Base-by-base conservation (phyloP, 768 basidiomycete species). In the Lactarius sanguifluus region DNA sequence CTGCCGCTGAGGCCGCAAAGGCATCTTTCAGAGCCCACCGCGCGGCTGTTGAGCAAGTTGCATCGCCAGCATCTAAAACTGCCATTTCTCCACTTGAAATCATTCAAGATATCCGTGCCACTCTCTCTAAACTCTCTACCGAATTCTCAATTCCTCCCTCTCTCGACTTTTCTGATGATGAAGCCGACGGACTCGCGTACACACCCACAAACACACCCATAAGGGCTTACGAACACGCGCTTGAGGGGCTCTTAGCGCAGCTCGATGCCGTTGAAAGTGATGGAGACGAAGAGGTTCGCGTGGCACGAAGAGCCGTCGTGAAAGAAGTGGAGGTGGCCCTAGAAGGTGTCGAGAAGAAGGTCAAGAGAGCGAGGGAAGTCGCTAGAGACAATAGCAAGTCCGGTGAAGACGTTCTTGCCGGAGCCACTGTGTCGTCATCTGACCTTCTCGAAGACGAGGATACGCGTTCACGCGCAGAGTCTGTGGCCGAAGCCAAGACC, bases 241-340 rank as follows among this genome's bases (percentile, higher is more conserved):
- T 92, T 40, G 83, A 83, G 63, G 83, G 83, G 47, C 75, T 92
- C 15, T 79, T 92, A n/a, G 80, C 83, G 56, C 80, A 81, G 68
- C 82, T 92, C 13, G 91, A 92, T 70, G 85, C 81, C 0, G 81
- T 92, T 25, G 84, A 89, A 70, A 88, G 85, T 69, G 82, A 80
- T 69, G 90, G 90, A 0, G 80, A 85, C 58, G 75, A 75, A 68
- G 76, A 74, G 0, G 82, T 93, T 8, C 76, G 90, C 57, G 76
- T 77, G 36, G 75, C 71, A 66, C 76, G 91, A 59, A 79, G 85
- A 70, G 73, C 75, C 4, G 77, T 87, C 2, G 89, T 88, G 55
- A 78, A 80, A 69, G 73, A 72, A 56, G 83, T 92, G 20, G 91
- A 92, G 77, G 70, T 71, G 58, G 90, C 88, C 75, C 80, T 87